Evolutionary conservation across 306 rosid species (phyloP), one percentile per base, ranked within the genome.

Genomic region (Coriaria nepalensis): DNA sequence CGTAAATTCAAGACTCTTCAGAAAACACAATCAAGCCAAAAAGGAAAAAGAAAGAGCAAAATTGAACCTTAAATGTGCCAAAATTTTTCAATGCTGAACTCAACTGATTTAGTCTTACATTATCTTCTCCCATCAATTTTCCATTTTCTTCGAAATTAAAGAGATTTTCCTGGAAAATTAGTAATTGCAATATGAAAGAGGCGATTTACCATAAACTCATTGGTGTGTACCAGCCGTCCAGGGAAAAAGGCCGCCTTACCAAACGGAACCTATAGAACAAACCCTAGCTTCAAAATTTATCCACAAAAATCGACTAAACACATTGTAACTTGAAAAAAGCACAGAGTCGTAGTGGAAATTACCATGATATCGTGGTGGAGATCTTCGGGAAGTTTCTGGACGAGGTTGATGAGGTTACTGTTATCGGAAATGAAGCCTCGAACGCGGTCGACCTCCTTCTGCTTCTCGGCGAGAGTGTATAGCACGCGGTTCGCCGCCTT

Each of bases 181-280:
- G 13, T 0, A 8, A 8, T 33, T 11, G 32, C 33, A 6, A 3
- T 39, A 9, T 35, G 45, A 9, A 53, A 40, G 13, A n/a, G n/a
- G n/a, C 33, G 15, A 63, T 8, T 50, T 32, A 87, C 95, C 90
- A 81, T 57, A 51, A 88, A 77, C 63, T 88, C 95, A 13, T 88
- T 88, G 63, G 97, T 84, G 65, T 88, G 97, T 51, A 84, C 67
- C 77, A 84, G 66, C 43, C 93, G 82, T 40, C 97, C 97, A 0
- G 97, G 97, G 59, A 88, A 88, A 44, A 88, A 88, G 8, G 97
- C 95, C 4, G 90, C 93, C 61, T 88, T 81, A 5, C 97, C 97
- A 73, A 88, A 81, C 12, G 97, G 97, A 47, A 83, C 96, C 96
- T 87, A 55, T 13, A 13, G 49, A 13, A 10, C 14, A 37, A 33